Conservation (phyloP, 768 basidiomycete species). For the Gloeostereum incarnatum region DNA sequence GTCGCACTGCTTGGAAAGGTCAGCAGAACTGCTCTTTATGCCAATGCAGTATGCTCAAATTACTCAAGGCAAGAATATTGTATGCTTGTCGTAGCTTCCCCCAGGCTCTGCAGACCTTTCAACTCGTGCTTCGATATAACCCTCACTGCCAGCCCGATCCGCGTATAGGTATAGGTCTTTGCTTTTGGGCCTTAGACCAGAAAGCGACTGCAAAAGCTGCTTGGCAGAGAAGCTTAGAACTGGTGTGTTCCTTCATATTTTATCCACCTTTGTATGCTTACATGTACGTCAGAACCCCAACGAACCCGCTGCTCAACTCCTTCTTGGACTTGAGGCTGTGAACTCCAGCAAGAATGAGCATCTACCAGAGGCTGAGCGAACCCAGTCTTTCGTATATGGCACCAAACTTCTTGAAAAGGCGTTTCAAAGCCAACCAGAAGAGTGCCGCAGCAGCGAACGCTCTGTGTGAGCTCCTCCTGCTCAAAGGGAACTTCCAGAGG, state of each 20-base stretch:
- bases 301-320: slow-evolving; percentile 71
- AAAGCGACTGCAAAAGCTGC: slow-evolving; percentile 76
- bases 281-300: slow-evolving; percentile 48
- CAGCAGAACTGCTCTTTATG: slow-evolving; percentile 3
- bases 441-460: slow-evolving; percentile 81
- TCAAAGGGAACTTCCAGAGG: slow-evolving; percentile 54
- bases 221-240: slow-evolving; percentile 84
- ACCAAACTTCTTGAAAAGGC: slow-evolving; percentile 67
- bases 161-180: slow-evolving; percentile 90
- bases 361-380: slow-evolving; percentile 54
- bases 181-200: slow-evolving; percentile 85
- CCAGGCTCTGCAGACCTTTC: slow-evolving; percentile 78
- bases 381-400: slow-evolving; percentile 50
- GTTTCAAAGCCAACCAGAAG: slow-evolving; percentile 70
- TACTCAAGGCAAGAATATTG: slow-evolving; percentile 65
- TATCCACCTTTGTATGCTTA: not conserved
- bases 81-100: slow-evolving; percentile 72
- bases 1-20: slow-evolving; percentile 87
- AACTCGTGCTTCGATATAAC: slow-evolving; percentile 69
- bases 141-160: slow-evolving; percentile 87
- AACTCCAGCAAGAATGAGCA: slow-evolving; percentile 75
- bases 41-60: slow-evolving; percentile 4
- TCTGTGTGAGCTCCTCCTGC: slow-evolving; percentile 69
- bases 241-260: slow-evolving; percentile 39
- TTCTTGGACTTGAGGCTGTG: slow-evolving; percentile 80